These are phyloP conservation scores for Caryopteris hybrid DNA, from an alignment of 305 asterid genomes.

Conservation along the genomic window DNA sequence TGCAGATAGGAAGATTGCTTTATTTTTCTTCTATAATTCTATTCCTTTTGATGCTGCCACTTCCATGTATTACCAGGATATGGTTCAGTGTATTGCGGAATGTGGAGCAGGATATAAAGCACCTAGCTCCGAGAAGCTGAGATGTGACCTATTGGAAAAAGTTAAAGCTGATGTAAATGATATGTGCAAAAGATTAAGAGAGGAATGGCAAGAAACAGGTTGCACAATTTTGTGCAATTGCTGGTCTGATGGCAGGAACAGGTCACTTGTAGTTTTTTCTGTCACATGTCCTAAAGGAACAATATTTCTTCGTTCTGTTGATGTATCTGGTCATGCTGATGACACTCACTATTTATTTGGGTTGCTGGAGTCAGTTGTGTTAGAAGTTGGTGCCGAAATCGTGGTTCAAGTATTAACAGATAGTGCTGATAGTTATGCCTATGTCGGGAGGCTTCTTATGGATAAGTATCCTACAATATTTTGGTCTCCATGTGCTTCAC, in stretches of 20 bases:
- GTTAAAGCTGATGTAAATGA: conserved; percentile 29
- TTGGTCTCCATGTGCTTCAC: conserved; percentile 51
- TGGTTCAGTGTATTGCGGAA: conserved; percentile 39
- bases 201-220: conserved; percentile 43
- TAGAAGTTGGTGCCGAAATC: conserved; percentile 40
- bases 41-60: conserved; percentile 37
- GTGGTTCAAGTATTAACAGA: conserved; percentile 44
- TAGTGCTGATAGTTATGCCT: conserved; percentile 19
- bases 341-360: conserved; percentile 32
- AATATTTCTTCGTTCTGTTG: conserved; percentile 37
- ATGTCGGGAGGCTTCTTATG: conserved; percentile 42
- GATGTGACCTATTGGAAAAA: conserved; percentile 27
- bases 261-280: conserved; percentile 34
- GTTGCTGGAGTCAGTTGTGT: conserved; percentile 37
- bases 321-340: conserved; percentile 34
- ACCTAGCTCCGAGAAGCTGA: conserved; percentile 30
- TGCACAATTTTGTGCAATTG: conserved; percentile 42
- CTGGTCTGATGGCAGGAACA: conserved; percentile 33
- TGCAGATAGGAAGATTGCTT: conserved; percentile 41
- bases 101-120: conserved; percentile 40
- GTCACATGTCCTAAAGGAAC: conserved; percentile 41
- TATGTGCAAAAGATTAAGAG: conserved; percentile 17
- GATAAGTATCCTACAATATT: conserved; percentile 40
- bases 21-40: conserved; percentile 39
- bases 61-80: conserved; percentile 33